Evolutionary conservation across 2,329 filamentous ascomycete species (phyloP).

Genomic region (Calonectria montana): DNA sequence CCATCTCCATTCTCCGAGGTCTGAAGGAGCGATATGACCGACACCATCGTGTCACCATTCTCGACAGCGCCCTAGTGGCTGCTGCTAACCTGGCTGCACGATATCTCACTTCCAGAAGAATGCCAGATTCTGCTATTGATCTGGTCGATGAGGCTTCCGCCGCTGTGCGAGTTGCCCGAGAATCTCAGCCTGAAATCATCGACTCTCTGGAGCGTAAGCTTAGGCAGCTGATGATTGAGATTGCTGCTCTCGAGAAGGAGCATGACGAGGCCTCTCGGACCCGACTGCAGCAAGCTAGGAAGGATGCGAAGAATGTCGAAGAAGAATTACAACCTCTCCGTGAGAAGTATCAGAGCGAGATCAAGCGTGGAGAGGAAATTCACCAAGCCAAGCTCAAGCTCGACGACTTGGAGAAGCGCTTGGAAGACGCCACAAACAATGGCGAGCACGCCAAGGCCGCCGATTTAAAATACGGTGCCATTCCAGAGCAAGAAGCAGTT

Average conservation of each 20-base stretch:
- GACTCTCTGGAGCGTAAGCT: constrained; percentile 93
- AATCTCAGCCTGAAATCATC: constrained; percentile 95
- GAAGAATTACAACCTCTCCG: constrained; percentile 92
- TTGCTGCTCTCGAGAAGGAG: constrained; percentile 92
- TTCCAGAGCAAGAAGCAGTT: constrained; percentile 85
- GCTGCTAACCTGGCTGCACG: constrained; percentile 92
- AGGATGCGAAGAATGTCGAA: constrained; percentile 92
- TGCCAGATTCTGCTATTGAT: constrained; percentile 97
- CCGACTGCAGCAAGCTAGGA: constrained; percentile 84
- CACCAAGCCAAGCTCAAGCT: constrained; percentile 96
- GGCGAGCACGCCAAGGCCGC: constrained; percentile 89
- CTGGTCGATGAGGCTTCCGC: constrained; percentile 96
- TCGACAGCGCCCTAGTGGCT: constrained; percentile 91
- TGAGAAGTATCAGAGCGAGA: constrained; percentile 96
- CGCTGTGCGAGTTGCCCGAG: constrained; percentile 93
- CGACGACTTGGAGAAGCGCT: constrained; percentile 89
- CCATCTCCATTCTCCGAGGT: constrained; percentile 97
- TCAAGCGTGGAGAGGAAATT: constrained; percentile 89
- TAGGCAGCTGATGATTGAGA: constrained; percentile 95
- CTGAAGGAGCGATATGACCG: constrained; percentile 98
- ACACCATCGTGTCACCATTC: constrained; percentile 96
- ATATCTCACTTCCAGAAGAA: constrained; percentile 89
- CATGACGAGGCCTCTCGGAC: constrained; percentile 92
- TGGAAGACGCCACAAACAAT: constrained; percentile 90
- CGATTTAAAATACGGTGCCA: constrained; percentile 96